phyloP scores from a whole-genome alignment of 2,329 filamentous ascomycete species.

The Penicillium sp. region DNA sequence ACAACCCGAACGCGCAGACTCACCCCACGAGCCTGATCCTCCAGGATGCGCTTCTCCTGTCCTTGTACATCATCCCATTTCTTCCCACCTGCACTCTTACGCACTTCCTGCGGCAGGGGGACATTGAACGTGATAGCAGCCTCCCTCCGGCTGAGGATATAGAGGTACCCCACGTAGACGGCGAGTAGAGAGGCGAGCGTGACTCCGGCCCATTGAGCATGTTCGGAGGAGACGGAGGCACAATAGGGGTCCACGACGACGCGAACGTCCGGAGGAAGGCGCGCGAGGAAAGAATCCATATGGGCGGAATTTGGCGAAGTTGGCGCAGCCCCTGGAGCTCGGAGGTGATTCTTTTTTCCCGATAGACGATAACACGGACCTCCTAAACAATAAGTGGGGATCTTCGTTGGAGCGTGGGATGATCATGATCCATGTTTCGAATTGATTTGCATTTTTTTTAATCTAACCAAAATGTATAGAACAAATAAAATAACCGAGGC shows the following conservation, averaged over 20 bases:
- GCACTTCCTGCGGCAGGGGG: constrained; percentile 36
- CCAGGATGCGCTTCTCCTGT: constrained; percentile 34
- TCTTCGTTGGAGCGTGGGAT: not conserved
- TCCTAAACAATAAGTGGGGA: not conserved
- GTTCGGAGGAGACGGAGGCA: constrained; percentile 13
- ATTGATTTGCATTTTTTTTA: not conserved
- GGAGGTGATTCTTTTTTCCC: constrained; percentile 19
- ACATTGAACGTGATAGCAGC: constrained; percentile 39
- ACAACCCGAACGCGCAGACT: constrained; percentile 15
- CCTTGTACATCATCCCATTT: constrained; percentile 38
- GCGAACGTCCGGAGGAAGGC: constrained; percentile 22
- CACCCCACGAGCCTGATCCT: constrained; percentile 41
- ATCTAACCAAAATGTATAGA: not conserved
- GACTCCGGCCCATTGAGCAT: constrained; percentile 25
- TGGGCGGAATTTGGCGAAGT: constrained; percentile 9
- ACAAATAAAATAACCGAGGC: not conserved
- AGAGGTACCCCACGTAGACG: constrained; percentile 33
- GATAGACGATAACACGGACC: constrained; percentile 14
- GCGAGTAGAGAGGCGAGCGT: constrained; percentile 31
- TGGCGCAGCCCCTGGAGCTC: constrained; percentile 25
- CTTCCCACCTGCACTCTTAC: constrained; percentile 28
- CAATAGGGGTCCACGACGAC: constrained; percentile 18
- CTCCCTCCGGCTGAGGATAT: constrained; percentile 30
- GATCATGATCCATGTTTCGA: not conserved
- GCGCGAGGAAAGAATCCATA: constrained; percentile 27